phyloP scores from a whole-genome alignment of 306 rosid genomes.

The Cucumis melo region DNA sequence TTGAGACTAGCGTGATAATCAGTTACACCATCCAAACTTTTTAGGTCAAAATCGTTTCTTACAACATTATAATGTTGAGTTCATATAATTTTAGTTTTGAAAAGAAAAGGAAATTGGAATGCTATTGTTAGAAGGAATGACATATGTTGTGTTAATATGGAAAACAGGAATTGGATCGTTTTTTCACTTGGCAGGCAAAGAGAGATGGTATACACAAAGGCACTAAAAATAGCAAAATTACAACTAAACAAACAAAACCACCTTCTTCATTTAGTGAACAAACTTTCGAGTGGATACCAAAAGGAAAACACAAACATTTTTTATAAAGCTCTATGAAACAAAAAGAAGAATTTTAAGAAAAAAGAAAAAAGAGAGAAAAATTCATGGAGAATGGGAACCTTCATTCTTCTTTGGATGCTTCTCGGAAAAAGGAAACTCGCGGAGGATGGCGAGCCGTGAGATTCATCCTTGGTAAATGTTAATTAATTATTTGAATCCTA shows the following conservation, averaged over 20 bases:
- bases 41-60: too few species aligned
- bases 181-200: too few species aligned
- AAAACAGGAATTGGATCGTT: neutral
- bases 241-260: too few species aligned
- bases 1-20: too few species aligned
- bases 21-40: neutral
- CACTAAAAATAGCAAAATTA: too few species aligned
- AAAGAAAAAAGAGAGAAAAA: neutral
- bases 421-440: neutral
- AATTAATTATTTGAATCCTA: too few species aligned
- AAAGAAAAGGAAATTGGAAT: too few species aligned
- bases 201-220: too few species aligned
- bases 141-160: neutral
- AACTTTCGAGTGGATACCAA: too few species aligned
- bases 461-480: constrained; percentile 3
- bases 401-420: neutral
- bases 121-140: neutral
- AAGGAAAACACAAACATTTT: neutral
- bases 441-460: constrained; percentile 11
- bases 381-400: neutral
- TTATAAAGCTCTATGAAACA: neutral
- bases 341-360: neutral
- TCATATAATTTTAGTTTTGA: too few species aligned
- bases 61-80: too few species aligned
- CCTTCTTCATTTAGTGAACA: too few species aligned